Evolutionary conservation across 768 basidiomycete genomes (phyloP).

Genomic region (Leccinum truebloodii): DNA sequence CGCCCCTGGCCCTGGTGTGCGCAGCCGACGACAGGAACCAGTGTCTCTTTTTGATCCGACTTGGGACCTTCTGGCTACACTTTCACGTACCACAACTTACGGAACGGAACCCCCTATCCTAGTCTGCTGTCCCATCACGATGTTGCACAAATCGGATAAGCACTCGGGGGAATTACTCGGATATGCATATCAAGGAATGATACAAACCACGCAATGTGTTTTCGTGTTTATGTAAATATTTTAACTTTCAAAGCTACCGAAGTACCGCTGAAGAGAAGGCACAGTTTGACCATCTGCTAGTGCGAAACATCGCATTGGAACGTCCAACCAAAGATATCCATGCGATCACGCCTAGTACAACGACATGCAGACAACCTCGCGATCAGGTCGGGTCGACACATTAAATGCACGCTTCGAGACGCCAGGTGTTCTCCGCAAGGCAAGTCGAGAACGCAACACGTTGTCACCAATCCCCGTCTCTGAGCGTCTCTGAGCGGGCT

Average conservation of each 20-base stretch:
- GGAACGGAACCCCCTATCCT: constrained; percentile 7
- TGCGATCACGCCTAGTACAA: not conserved
- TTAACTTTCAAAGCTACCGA: not conserved
- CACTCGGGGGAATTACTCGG: not conserved
- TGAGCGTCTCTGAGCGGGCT: not conserved
- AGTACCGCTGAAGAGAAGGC: not conserved
- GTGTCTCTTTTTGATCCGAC: constrained; percentile 13
- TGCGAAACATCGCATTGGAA: not conserved
- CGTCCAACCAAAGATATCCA: not conserved
- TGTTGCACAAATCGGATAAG: constrained; percentile 2
- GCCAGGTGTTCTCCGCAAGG: constrained; percentile 10
- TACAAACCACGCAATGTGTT: not conserved
- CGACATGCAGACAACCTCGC: not conserved
- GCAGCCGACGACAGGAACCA: not conserved
- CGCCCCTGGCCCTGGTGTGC: not conserved
- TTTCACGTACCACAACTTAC: not conserved
- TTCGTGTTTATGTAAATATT: not conserved
- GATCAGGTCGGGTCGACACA: not conserved
- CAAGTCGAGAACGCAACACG: not conserved
- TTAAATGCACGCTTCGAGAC: constrained; percentile 5
- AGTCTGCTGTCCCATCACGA: not conserved
- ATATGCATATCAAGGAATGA: not conserved
- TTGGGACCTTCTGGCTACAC: not conserved
- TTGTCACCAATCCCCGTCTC: constrained; percentile 11
- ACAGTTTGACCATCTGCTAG: not conserved